phyloP scores from a whole-genome alignment of 306 rosid species.

The Cucumis cinereus region DNA sequence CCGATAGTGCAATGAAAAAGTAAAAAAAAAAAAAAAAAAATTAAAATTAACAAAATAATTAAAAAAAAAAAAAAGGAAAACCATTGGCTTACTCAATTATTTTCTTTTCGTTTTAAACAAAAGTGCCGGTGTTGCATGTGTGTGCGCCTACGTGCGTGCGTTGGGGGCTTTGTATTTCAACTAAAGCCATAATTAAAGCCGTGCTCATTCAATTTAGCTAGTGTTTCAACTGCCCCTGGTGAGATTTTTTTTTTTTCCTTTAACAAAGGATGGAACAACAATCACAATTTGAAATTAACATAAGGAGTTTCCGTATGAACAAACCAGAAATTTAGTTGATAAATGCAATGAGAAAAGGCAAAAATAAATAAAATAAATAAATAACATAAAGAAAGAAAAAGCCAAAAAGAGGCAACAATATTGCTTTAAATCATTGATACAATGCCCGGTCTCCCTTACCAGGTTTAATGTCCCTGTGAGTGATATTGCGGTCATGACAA shows the following conservation, averaged over 20 bases:
- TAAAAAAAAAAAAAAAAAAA: neutral
- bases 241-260: neutral
- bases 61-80: too few relatives aligned
- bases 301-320: neutral
- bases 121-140: too few relatives aligned
- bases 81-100: too few relatives aligned
- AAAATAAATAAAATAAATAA: too few relatives aligned
- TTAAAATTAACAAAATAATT: too few relatives aligned
- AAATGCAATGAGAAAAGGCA: neutral
- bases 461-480: constrained; percentile 96
- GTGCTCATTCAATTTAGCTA: neutral
- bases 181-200: too few relatives aligned
- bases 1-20: too few relatives aligned
- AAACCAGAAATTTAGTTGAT: neutral
- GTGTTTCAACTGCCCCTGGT: neutral
- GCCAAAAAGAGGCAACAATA: neutral
- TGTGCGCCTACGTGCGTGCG: too few relatives aligned
- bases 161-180: too few relatives aligned
- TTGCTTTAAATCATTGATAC: neutral
- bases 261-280: neutral
- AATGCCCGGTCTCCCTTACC: constrained; percentile 40
- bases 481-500: constrained; percentile 86
- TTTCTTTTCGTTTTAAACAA: too few relatives aligned
- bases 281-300: neutral
- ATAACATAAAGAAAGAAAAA: too few relatives aligned